Percentiles rank a stretch among this genome's conserved stretches.
Conservation (phyloP, 257 asterid genomes). For the Lycium ferocissimum region DNA sequence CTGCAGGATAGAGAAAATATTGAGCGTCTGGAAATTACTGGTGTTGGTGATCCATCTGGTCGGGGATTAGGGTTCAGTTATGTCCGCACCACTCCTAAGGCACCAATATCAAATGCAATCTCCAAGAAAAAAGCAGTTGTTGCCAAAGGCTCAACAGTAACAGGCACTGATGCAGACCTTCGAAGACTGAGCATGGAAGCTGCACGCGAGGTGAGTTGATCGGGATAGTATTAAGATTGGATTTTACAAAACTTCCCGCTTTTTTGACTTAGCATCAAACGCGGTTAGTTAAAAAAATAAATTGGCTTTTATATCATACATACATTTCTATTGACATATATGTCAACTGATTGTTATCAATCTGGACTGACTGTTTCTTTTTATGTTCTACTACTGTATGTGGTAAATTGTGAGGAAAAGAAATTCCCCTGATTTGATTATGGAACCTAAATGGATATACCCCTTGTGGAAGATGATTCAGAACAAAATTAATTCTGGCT, state of each 20-base stretch:
- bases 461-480: not conserved
- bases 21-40: conserved; percentile 96
- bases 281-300: not conserved
- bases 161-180: conserved; percentile 99
- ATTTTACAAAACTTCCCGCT: conserved; percentile 5
- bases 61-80: conserved; percentile 99
- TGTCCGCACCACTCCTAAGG: conserved; percentile 87
- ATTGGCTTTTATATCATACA: not conserved
- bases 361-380: conserved; percentile 7
- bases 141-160: conserved; percentile 92
- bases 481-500: not conserved
- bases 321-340: conserved; percentile 18
- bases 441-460: conserved; percentile 16
- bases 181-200: conserved; percentile 99
- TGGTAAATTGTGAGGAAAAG: not conserved
- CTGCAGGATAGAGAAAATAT: conserved; percentile 88
- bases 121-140: conserved; percentile 83
- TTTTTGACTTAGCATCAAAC: conserved; percentile 16
- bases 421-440: not conserved
- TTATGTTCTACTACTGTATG: not conserved
- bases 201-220: conserved; percentile 85
- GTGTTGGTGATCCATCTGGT: conserved; percentile 99
- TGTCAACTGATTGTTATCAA: conserved; percentile 2
- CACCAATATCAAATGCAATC: conserved; percentile 77
- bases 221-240: conserved; percentile 11